phyloP scores from a whole-genome alignment of 2,329 filamentous ascomycete genomes.

The Hawksworthiomyces lignivorus region DNA sequence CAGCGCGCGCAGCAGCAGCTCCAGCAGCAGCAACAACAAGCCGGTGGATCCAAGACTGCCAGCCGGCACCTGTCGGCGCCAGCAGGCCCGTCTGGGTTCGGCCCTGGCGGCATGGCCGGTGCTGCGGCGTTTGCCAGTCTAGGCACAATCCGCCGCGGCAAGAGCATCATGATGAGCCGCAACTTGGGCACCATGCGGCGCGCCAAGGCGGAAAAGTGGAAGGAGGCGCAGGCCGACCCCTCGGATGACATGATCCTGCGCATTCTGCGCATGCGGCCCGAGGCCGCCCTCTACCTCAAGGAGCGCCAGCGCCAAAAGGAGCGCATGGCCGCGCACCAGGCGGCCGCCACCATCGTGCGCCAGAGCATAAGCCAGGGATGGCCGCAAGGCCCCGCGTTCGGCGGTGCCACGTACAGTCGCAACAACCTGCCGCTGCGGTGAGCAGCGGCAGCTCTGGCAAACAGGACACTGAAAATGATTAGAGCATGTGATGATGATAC shows the following conservation, averaged over 20 bases:
- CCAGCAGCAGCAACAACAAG: constrained; percentile 57
- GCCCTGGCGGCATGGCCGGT: constrained; percentile 40
- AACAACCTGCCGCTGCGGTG: constrained; percentile 42
- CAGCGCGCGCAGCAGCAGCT: constrained; percentile 66
- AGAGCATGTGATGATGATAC: too few species aligned
- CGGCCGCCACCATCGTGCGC: constrained; percentile 87
- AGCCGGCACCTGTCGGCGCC: constrained; percentile 29
- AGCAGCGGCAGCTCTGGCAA: too few species aligned
- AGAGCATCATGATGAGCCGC: constrained; percentile 86
- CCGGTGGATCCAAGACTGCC: too few species aligned
- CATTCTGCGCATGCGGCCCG: constrained; percentile 89
- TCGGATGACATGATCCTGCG: constrained; percentile 97
- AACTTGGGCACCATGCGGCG: constrained; percentile 95
- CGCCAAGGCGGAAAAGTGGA: constrained; percentile 90
- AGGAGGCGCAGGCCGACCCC: constrained; percentile 91
- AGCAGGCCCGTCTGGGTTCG: constrained; percentile 46
- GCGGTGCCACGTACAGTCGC: constrained; percentile 32
- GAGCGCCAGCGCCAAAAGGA: constrained; percentile 92
- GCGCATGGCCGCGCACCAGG: constrained; percentile 78
- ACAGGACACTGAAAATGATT: too few species aligned
- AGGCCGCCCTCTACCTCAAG: constrained; percentile 78
- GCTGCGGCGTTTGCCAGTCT: constrained; percentile 55
- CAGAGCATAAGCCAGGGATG: constrained; percentile 67
- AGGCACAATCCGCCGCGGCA: constrained; percentile 56
- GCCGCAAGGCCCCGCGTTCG: constrained; percentile 31